Base-by-base conservation (phyloP, 805 yeast species). In the Komagataella kurtzmanii region DNA sequence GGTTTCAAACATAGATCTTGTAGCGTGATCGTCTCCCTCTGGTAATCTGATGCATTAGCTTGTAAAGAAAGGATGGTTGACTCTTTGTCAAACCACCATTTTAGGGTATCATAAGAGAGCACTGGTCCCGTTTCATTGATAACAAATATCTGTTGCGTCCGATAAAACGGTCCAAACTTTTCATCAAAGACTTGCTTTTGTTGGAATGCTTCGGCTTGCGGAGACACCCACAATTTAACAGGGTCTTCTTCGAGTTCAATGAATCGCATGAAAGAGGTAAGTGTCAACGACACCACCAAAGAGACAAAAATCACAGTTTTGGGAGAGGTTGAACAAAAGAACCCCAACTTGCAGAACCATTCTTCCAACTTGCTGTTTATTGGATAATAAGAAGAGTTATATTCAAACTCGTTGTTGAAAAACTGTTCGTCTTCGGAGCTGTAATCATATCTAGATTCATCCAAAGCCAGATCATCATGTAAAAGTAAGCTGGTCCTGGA, bases 31-130 rank as follows among this genome's bases (percentile, higher is more conserved):
- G 56, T 53, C 44, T 61, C 24, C 48, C 23, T 21, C 44, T 56
- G 46, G 10, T 7, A 14, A 17, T 12, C 47, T 14, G 17, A 43
- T 14, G 55, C 8, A 52, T 48, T 60, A 53, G 62, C 62, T 59
- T 53, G 64, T 47, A 69, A 51, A 6, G 58, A 56, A 6, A 66
- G 61, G 1, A 84, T 74, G 46, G 82, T 77, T 3, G 61, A 53
- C 64, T 91, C 98, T 23, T 80, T 81, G n/a, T 75, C 79, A 59
- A 84, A 83, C 95, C 97, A 89, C 98, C 98, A 91, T 55, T 80
- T 62, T 18, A 90, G 61, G 1, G 81, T 79, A 0, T 79, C 81
- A 73, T 88, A 87, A 36, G 75, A 73, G 40, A 91, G 68, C 0
- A 91, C 83, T 0, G 81, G 77, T 0, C 87, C 88, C 3, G 85